Conservation (phyloP, 768 basidiomycete species). For the Pholiota microspora region DNA sequence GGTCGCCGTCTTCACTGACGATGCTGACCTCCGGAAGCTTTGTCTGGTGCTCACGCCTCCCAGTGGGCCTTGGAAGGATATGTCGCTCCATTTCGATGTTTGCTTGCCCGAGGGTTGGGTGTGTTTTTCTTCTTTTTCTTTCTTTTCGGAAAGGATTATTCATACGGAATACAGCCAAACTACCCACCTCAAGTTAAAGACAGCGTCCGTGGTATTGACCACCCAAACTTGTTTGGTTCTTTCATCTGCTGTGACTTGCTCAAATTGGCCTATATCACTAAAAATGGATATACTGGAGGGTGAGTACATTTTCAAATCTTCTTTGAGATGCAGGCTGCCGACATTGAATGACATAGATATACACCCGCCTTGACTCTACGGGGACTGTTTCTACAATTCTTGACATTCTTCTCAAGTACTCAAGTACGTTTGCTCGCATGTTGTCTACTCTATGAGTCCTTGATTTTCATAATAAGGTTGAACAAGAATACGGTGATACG, state of each 20-base stretch:
- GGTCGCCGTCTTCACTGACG: constrained; percentile 33
- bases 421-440: constrained; percentile 20
- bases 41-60: constrained; percentile 44
- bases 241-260: constrained; percentile 45
- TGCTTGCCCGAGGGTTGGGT: constrained; percentile 39
- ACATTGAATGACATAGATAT: too few relatives aligned
- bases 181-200: constrained; percentile 32
- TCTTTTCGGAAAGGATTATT: background rate
- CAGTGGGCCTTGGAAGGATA: constrained; percentile 42
- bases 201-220: constrained; percentile 34
- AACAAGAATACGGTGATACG: constrained; percentile 31
- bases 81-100: constrained; percentile 41
- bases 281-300: constrained; percentile 39
- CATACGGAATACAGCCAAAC: constrained; percentile 27
- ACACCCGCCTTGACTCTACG: constrained; percentile 43
- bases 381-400: constrained; percentile 44
- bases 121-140: constrained; percentile 2
- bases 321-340: too few relatives aligned
- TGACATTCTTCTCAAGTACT: constrained; percentile 41
- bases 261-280: constrained; percentile 22
- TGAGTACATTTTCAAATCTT: constrained; percentile 13
- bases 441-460: background rate
- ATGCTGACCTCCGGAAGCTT: constrained; percentile 38
- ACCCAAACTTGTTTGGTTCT: constrained; percentile 38
- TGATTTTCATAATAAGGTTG: constrained; percentile 30